phyloP scores from a whole-genome alignment of 2,329 filamentous ascomycete genomes.

The Ophiostoma perfectum region DNA sequence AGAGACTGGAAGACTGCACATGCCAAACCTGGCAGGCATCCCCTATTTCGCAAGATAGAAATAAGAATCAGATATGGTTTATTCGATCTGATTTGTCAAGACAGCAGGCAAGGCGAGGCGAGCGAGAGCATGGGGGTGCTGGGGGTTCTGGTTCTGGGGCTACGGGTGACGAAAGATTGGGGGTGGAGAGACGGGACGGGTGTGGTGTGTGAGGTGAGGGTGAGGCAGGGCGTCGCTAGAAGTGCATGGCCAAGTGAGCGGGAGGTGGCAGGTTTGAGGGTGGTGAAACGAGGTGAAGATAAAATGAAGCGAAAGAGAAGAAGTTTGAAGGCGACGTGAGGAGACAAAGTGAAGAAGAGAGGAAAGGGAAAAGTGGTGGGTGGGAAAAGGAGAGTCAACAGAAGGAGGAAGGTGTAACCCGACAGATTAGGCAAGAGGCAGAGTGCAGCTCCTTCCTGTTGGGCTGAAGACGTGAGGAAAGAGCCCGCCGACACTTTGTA shows the following conservation, averaged over 20 bases:
- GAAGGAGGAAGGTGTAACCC: neutral
- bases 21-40: neutral
- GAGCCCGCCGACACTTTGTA: neutral
- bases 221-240: too few relatives aligned
- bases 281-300: too few relatives aligned
- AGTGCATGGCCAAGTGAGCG: too few relatives aligned
- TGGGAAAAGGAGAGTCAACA: neutral
- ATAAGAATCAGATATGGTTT: conserved; percentile 11
- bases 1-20: too few relatives aligned
- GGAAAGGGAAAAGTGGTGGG: neutral
- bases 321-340: too few relatives aligned
- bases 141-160: neutral
- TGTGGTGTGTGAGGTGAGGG: neutral
- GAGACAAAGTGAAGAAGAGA: too few relatives aligned
- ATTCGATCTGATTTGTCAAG: conserved; percentile 19
- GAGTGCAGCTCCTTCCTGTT: conserved; percentile 2
- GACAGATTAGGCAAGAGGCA: neutral
- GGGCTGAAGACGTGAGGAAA: neutral
- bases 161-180: neutral
- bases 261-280: too few relatives aligned
- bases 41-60: neutral
- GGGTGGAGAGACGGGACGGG: neutral
- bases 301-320: neutral
- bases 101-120: conserved; percentile 12
- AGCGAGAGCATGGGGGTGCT: neutral